Evolutionary conservation across 306 rosid species (phyloP), one percentile per base, ranked within the genome.

Genomic region (Dryas alaskensis): DNA sequence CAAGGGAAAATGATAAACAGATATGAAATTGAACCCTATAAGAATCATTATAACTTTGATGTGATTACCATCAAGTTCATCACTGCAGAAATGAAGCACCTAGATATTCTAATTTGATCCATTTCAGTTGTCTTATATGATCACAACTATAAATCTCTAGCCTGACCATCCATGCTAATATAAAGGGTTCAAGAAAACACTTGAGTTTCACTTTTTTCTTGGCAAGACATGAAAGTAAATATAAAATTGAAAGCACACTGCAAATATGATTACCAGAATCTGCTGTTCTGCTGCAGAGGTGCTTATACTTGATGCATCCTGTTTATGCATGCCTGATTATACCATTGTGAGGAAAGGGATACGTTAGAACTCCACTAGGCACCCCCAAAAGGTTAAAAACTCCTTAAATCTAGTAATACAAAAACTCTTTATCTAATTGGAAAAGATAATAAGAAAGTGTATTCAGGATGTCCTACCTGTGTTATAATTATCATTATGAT

Each of bases 211-310:
- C 45, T 4, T 55, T 7, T 19, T 7, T 0, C 17, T 19, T n/a
- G 37, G 2, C 37, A 31, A 31, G 37, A 31, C 37, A 1, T 31
- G 37, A 31, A 31, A 31, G 37, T 31, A 31, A 31, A 31, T 31
- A 31, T 31, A 31, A 31, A 31, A 31, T 31, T 1, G 37, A 31
- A 31, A 31, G 37, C 37, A 31, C 37, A 31, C 37, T 31, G 43
- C 77, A 77, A 50, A 67, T 60, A 76, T 46, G 42, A 67, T 48
- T 75, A 95, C 99, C 97, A 95, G 87, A 87, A 95, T 95, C 82
- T 92, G 98, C 80, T 95, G 98, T 81, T 95, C 99, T 65, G 89
- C 95, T 11, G 77, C 85, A 5, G 96, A 74, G 81, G 89, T 78
- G 76, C 87, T 88, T 77, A 87, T 69, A 79, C 77, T 86, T 54